phyloP scores from a whole-genome alignment of 768 basidiomycete species.

The Leccinellum rugosiceps region DNA sequence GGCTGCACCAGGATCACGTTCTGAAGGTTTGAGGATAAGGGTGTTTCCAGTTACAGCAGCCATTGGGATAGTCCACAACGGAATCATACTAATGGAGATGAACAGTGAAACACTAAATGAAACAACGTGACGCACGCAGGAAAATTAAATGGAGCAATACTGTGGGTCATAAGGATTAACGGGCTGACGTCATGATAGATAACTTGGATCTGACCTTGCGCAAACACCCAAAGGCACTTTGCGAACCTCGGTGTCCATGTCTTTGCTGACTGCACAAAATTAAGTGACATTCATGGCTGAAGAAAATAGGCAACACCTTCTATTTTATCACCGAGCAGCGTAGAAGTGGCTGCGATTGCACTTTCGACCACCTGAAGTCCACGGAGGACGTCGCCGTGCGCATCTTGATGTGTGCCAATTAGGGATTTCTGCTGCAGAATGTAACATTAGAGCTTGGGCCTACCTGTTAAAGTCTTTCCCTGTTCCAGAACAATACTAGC shows the following conservation, averaged over 20 bases:
- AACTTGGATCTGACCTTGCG: slow-evolving; percentile 44
- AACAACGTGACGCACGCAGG: slow-evolving; percentile 58
- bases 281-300: slow-evolving; percentile 14
- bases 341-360: slow-evolving; percentile 77
- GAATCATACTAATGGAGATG: slow-evolving; percentile 72
- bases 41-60: slow-evolving; percentile 91
- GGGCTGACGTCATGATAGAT: background rate
- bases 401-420: slow-evolving; percentile 50
- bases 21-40: slow-evolving; percentile 91
- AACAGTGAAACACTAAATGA: background rate
- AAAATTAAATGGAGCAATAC: slow-evolving; percentile 87
- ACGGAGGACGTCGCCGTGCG: slow-evolving; percentile 90
- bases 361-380: slow-evolving; percentile 88
- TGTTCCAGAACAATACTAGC: slow-evolving; percentile 91
- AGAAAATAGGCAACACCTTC: slow-evolving; percentile 56
- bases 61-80: slow-evolving; percentile 93
- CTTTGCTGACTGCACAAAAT: slow-evolving; percentile 66
- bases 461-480: slow-evolving; percentile 88
- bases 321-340: slow-evolving; percentile 85
- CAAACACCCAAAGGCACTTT: slow-evolving; percentile 86
- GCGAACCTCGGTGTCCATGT: slow-evolving; percentile 93
- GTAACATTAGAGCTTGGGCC: slow-evolving; percentile 5
- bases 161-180: slow-evolving; percentile 23
- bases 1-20: slow-evolving; percentile 94
- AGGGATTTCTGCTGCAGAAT: background rate